Conservation (phyloP, 2,329 filamentous ascomycete species). For the Phyllosticta citrichinensis region DNA sequence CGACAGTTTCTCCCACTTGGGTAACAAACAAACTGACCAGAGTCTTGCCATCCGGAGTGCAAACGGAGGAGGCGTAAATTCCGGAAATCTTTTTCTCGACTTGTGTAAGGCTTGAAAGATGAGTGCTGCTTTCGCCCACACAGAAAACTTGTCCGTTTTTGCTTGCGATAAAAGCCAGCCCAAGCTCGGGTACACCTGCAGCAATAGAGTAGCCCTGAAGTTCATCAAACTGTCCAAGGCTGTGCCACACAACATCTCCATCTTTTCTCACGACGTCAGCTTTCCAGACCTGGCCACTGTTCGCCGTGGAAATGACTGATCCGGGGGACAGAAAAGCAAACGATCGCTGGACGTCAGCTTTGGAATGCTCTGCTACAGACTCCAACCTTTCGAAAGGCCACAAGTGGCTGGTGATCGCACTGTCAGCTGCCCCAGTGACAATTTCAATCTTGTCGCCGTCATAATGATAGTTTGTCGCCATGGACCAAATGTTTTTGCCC, state of each 20-base stretch:
- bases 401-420: constrained; percentile 38
- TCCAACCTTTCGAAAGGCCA: constrained; percentile 4
- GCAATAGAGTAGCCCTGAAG: constrained; percentile 41
- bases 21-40: constrained; percentile 27
- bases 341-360: constrained; percentile 5
- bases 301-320: constrained; percentile 36
- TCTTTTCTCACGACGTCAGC: not conserved
- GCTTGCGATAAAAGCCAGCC: constrained; percentile 37
- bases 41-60: not conserved
- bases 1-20: constrained; percentile 25
- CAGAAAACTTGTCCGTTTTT: constrained; percentile 33
- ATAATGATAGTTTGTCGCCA: constrained; percentile 30
- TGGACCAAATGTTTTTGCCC: constrained; percentile 88
- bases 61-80: constrained; percentile 21
- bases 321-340: constrained; percentile 3
- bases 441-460: constrained; percentile 12
- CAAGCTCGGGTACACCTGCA: constrained; percentile 25
- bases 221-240: constrained; percentile 24
- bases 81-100: constrained; percentile 31
- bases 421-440: constrained; percentile 73
- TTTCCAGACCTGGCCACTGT: constrained; percentile 42
- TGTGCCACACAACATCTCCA: constrained; percentile 15
- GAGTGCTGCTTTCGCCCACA: constrained; percentile 19
- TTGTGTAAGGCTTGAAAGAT: constrained; percentile 18
- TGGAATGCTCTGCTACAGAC: constrained; percentile 3